Percentiles rank a stretch among this genome's conserved stretches.
phyloP scores from a whole-genome alignment of 352 stramenopile genomes.

The Pythium folliculosum region DNA sequence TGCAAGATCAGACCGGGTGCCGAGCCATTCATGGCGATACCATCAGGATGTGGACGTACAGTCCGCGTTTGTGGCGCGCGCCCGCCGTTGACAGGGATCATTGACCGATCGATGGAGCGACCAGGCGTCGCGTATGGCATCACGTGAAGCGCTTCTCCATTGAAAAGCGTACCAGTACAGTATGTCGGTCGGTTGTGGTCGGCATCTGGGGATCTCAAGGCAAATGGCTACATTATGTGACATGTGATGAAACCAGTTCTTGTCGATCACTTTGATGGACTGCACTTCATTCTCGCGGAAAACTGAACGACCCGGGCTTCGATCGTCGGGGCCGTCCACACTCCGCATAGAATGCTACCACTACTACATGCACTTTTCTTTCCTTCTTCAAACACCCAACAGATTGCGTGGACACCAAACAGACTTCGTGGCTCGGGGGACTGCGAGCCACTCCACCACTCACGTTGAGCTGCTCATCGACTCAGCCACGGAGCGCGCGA shows the following conservation, averaged over 20 bases:
- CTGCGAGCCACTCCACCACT: neutral
- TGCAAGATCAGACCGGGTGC: neutral
- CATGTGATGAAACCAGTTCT: neutral
- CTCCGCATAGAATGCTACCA: neutral
- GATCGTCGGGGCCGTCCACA: too few species aligned
- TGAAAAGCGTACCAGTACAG: too few species aligned
- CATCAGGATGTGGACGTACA: constrained; percentile 1
- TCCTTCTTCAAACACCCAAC: neutral
- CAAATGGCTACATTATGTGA: neutral
- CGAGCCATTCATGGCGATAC: neutral
- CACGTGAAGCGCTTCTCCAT: too few species aligned
- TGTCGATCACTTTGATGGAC: too few species aligned
- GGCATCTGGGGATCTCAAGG: neutral
- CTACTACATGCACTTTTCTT: neutral
- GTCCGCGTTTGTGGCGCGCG: neutral
- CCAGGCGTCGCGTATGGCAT: too few species aligned
- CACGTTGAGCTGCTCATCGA: neutral
- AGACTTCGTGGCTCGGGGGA: neutral
- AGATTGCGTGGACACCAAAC: neutral
- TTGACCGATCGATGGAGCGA: too few species aligned
- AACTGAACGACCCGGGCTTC: too few species aligned
- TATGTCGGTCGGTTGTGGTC: neutral
- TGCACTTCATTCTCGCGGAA: too few species aligned
- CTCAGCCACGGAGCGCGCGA: constrained; percentile 5
- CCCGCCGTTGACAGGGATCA: too few species aligned